A percentile compares a stretch with the other conserved stretches of the same genome.
phyloP scores from a whole-genome alignment of 2,329 filamentous ascomycete genomes.

The Epichloe brachyelytri region DNA sequence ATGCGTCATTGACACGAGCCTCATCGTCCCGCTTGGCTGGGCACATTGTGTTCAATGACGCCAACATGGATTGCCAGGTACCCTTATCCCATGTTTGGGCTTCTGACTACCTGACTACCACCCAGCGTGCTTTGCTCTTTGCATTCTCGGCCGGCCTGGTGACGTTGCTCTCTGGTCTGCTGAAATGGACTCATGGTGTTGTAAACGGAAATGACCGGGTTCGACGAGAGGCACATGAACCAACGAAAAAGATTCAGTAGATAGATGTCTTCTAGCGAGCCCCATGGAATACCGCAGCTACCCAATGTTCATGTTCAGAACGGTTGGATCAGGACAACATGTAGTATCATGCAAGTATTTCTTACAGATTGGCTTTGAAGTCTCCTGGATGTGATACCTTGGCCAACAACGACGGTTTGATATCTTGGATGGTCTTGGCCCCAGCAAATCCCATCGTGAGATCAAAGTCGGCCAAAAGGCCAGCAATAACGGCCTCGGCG shows the following conservation, averaged over 20 bases:
- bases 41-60: not conserved
- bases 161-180: slow-evolving; percentile 51
- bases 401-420: slow-evolving; percentile 22
- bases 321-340: no score
- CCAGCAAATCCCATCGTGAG: slow-evolving; percentile 43
- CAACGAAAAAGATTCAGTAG: slow-evolving; percentile 20
- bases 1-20: no score
- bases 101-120: slow-evolving; percentile 53
- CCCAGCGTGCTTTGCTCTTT: slow-evolving; percentile 58
- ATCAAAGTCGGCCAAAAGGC: slow-evolving; percentile 30
- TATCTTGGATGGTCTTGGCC: slow-evolving; percentile 27
- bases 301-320: no score
- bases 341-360: no score
- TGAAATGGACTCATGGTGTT: slow-evolving; percentile 58
- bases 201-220: slow-evolving; percentile 44
- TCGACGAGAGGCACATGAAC: slow-evolving; percentile 16
- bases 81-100: slow-evolving; percentile 72
- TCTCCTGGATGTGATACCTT: slow-evolving; percentile 21
- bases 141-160: slow-evolving; percentile 56
- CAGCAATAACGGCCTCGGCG: slow-evolving; percentile 39
- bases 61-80: slow-evolving; percentile 38
- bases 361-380: slow-evolving; percentile 18
- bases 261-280: not conserved
- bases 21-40: no score
- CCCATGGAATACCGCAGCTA: not conserved